A percentile compares a stretch with the other conserved stretches of the same genome.
phyloP scores from a whole-genome alignment of 495 filamentous ascomycete genomes.

The Penicillium pancosmium region DNA sequence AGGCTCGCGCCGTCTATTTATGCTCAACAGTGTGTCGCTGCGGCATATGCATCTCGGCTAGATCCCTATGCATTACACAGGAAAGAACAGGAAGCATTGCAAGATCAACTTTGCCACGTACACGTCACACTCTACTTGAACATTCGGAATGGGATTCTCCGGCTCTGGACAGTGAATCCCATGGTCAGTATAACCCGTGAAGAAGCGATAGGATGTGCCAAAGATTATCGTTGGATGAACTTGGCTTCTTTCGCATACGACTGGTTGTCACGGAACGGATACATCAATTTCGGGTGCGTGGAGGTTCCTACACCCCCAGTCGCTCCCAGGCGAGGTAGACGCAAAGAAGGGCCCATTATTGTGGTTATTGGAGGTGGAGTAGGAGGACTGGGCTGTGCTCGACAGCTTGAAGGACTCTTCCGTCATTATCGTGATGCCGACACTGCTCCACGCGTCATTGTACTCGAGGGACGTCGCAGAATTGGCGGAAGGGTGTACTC shows the following conservation, averaged over 20 bases:
- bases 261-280: constrained; percentile 87
- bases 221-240: constrained; percentile 87
- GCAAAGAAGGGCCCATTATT: constrained; percentile 62
- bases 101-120: constrained; percentile 77
- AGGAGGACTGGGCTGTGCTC: constrained; percentile 86
- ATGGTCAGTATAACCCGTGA: constrained; percentile 82
- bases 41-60: constrained; percentile 85
- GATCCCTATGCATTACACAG: constrained; percentile 86
- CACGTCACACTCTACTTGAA: constrained; percentile 97
- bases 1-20: constrained; percentile 72
- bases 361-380: constrained; percentile 94
- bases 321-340: constrained; percentile 46
- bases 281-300: constrained; percentile 96
- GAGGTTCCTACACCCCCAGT: constrained; percentile 55
- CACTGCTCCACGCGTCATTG: constrained; percentile 69
- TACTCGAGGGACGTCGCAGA: constrained; percentile 84
- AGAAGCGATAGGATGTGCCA: constrained; percentile 91
- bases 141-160: constrained; percentile 91
- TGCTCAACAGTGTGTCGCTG: constrained; percentile 82
- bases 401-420: constrained; percentile 85
- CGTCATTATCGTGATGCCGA: constrained; percentile 71
- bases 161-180: constrained; percentile 89
- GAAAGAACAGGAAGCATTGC: constrained; percentile 80
- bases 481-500: constrained; percentile 97
- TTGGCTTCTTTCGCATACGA: constrained; percentile 87